Percentiles rank a stretch among this genome's conserved stretches.
Evolutionary conservation across 805 yeast species (phyloP).

Genomic region (Candida fluviatilis): DNA sequence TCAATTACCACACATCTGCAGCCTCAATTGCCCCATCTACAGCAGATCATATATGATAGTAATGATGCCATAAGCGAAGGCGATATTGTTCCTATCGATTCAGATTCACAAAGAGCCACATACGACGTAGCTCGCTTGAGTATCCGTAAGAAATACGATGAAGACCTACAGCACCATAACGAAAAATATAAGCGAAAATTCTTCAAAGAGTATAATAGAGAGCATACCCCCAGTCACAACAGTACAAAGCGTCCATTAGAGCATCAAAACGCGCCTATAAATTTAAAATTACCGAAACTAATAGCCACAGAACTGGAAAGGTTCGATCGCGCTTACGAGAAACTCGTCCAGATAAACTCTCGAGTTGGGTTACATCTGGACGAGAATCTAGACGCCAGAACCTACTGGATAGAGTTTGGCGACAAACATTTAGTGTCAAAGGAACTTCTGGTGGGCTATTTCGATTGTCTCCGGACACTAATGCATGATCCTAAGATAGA

Average conservation of each 20-base stretch:
- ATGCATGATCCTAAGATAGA: constrained; percentile 10
- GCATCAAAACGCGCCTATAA: background rate
- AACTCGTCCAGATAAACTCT: background rate
- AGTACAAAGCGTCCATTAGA: background rate
- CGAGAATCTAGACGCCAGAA: constrained; percentile 1
- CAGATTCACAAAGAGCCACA: constrained; percentile 3
- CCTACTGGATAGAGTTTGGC: background rate
- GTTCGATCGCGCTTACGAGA: constrained; percentile 1
- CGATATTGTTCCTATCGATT: constrained; percentile 7
- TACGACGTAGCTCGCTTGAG: constrained; percentile 15
- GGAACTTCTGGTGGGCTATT: background rate
- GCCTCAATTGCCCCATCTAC: background rate
- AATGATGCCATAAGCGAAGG: background rate
- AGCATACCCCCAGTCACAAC: background rate
- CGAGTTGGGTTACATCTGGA: constrained; percentile 1
- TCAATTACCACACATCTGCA: background rate
- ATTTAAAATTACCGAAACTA: background rate
- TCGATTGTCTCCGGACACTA: constrained; percentile 1
- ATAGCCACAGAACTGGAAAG: background rate
- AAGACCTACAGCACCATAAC: constrained; percentile 15
- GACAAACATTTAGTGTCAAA: background rate
- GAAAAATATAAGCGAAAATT: constrained; percentile 14
- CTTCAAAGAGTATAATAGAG: constrained; percentile 11
- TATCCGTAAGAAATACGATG: constrained; percentile 18
- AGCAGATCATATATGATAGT: constrained; percentile 2